Evolutionary conservation across 306 rosid genomes (phyloP).

Genomic region (Casuarina glauca): DNA sequence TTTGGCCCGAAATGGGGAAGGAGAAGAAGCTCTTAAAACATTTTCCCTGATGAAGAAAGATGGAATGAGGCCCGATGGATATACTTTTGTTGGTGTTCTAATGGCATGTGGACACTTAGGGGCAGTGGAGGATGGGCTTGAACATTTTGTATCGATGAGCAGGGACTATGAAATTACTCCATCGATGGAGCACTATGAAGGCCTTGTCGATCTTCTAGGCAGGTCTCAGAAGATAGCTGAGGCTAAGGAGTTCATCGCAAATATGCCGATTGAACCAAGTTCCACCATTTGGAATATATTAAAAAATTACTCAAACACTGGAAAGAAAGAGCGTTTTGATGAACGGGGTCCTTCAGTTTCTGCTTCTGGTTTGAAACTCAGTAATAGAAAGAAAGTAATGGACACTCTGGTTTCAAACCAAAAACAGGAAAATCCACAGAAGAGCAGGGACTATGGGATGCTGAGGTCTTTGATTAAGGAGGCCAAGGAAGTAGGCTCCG

Average conservation of each 20-base stretch:
- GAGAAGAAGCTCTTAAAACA: conserved; percentile 1
- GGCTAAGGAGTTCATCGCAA: background rate
- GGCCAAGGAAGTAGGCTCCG: background rate
- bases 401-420: background rate
- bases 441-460: background rate
- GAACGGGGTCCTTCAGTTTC: background rate
- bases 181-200: background rate
- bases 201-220: conserved; percentile 2
- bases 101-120: background rate
- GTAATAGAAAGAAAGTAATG: background rate
- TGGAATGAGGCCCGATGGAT: background rate
- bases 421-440: background rate
- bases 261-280: conserved; percentile 8
- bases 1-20: conserved; percentile 14
- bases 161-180: conserved; percentile 3
- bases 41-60: background rate
- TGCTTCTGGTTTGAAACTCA: background rate
- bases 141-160: conserved; percentile 2
- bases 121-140: background rate
- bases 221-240: background rate
- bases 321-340: background rate
- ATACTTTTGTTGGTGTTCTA: background rate
- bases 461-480: conserved; percentile 3
- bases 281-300: background rate
- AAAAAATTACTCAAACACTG: background rate